Evolutionary conservation across 345 rosid species (phyloP), one percentile per base, ranked within the genome.

Genomic region (Acer campestre): DNA sequence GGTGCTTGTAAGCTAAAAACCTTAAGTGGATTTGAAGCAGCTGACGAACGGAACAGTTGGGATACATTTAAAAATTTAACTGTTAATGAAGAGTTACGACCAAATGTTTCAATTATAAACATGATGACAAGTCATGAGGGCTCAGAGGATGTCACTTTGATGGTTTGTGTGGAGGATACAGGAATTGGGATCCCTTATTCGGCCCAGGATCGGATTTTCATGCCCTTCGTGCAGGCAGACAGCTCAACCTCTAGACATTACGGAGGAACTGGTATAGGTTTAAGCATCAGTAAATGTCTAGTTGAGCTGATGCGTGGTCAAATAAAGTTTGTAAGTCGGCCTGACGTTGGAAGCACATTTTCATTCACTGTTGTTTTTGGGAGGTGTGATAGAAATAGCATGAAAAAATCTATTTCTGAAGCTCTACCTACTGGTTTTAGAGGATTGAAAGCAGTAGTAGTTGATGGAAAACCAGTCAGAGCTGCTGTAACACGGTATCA

Each of bases 211-310:
- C 92, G 97, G 25, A 95, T 96, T 46, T 96, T 96, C 81, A 90
- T 84, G 90, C 99, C 99, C 31, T 96, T 96, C 77, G 88, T 96
- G 94, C 99, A 96, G 86, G 99, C 98, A 18, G 99, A 94, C 76
- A 94, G 98, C 83, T 96, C 99, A 29, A 96, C 97, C 55, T 96
- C 99, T 42, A 88, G 99, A 82, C 83, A 84, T 68, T 88, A 88
- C 59, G 99, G 99, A 59, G 99, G 99, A 70, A 96, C 99, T 0
- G 99, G 99, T 22, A 96, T 96, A 82, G 99, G 99, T 65, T 86
- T 96, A 86, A 96, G 99, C 82, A 96, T 96, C 70, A 94, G 95
- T 71, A 94, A 92, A 87, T 96, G 97, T 73, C 88, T 96, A 64
- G 97, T 92, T 16, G 97, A 96, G 85, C 88, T 94, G 76, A 96